Evolutionary conservation across 805 yeast species (phyloP).

Genomic region (Kluyveromyces lactis): DNA sequence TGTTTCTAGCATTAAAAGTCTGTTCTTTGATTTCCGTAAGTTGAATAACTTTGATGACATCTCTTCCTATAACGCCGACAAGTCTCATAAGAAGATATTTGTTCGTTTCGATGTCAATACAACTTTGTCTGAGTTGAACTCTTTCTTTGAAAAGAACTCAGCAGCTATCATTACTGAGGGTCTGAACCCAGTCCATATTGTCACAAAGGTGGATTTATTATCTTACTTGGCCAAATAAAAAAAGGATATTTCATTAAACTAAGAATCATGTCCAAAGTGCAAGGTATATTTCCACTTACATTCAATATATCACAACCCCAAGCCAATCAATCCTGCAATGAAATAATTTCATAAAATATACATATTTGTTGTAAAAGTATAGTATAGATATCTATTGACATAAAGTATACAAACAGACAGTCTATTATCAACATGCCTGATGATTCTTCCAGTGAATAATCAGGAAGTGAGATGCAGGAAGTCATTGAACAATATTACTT

Average conservation of each 20-base stretch:
- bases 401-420: too few species aligned
- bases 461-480: too few species aligned
- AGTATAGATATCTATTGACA: too few species aligned
- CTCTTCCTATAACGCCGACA: conserved; percentile 53
- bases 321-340: too few species aligned
- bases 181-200: conserved; percentile 70
- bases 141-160: conserved; percentile 77
- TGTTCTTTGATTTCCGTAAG: conserved; percentile 65
- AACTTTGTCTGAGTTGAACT: conserved; percentile 57
- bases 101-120: conserved; percentile 59
- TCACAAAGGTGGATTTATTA: conserved; percentile 78
- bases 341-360: too few species aligned
- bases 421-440: too few species aligned
- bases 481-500: too few species aligned
- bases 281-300: too few species aligned
- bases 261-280: too few species aligned
- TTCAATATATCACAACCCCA: too few species aligned
- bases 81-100: conserved; percentile 58
- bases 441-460: too few species aligned
- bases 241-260: background rate
- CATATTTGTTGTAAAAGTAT: too few species aligned
- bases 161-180: conserved; percentile 78
- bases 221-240: conserved; percentile 32
- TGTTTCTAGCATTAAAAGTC: conserved; percentile 38
- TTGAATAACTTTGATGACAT: conserved; percentile 52